Conservation (phyloP, 345 rosid genomes). For the Conringia planisiliqua region DNA sequence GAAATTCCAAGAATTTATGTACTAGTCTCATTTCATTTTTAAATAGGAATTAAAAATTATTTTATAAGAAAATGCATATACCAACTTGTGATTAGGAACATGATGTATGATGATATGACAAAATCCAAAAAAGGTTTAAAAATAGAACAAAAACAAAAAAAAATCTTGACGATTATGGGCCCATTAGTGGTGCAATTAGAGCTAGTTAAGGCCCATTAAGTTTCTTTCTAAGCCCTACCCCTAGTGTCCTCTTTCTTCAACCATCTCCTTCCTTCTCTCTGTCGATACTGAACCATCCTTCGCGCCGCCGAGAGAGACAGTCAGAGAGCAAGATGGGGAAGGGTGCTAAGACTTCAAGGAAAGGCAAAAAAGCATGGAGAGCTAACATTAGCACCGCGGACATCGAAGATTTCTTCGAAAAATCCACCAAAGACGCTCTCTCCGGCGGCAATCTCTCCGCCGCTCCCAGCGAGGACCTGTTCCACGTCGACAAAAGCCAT, state of each 20-base stretch:
- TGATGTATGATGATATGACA: neutral
- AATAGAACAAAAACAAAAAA: neutral
- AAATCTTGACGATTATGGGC: neutral
- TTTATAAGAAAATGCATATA: no score
- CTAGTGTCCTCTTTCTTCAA: neutral
- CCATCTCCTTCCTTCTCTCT: neutral
- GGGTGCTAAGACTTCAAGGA: conserved; percentile 67
- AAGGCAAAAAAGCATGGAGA: conserved; percentile 97
- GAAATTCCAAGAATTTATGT: neutral
- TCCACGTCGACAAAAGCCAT: conserved; percentile 67
- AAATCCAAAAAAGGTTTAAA: neutral
- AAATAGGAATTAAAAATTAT: neutral
- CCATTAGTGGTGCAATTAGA: conserved; percentile 7
- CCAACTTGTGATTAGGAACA: neutral
- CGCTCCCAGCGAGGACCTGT: conserved; percentile 62
- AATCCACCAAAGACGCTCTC: conserved; percentile 77
- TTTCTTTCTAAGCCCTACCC: conserved; percentile 18
- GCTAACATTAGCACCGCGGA: conserved; percentile 88
- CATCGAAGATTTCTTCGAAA: conserved; percentile 64
- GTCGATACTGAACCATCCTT: neutral
- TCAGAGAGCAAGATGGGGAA: conserved; percentile 51
- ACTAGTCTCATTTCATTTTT: neutral
- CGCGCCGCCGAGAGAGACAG: conserved; percentile 24
- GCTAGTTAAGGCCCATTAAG: conserved; percentile 22
- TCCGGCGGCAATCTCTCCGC: conserved; percentile 78